phyloP scores from a whole-genome alignment of 306 rosid genomes.

The Neltuma alba region DNA sequence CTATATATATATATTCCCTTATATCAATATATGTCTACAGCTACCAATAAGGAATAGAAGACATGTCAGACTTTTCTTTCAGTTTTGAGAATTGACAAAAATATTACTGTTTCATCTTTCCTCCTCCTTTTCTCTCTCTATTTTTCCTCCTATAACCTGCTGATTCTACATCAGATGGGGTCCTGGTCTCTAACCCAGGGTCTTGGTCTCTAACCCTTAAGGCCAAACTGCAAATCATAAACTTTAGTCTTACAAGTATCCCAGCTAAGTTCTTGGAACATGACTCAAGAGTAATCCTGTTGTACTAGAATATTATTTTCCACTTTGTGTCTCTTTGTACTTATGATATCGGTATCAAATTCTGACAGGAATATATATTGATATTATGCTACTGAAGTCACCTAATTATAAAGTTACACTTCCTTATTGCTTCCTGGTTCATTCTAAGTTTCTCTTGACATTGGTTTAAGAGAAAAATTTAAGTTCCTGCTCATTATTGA shows the following conservation, averaged over 20 bases:
- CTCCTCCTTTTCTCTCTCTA: background rate
- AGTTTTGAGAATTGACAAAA: background rate
- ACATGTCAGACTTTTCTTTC: background rate
- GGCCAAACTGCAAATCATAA: background rate
- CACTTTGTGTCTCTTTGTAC: background rate
- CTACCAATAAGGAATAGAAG: background rate
- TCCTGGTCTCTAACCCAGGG: background rate
- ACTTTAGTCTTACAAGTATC: background rate
- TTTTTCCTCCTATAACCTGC: background rate
- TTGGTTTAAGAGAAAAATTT: background rate
- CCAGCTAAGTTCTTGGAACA: background rate
- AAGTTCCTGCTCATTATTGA: background rate
- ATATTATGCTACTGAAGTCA: background rate
- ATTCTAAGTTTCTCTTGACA: background rate
- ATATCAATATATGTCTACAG: too few relatives aligned
- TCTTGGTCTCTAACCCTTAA: too few relatives aligned
- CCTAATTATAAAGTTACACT: background rate
- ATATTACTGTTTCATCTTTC: background rate
- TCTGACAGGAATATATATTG: background rate
- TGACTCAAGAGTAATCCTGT: background rate
- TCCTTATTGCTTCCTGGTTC: background rate
- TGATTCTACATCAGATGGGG: background rate
- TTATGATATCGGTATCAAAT: background rate
- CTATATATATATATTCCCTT: too few relatives aligned
- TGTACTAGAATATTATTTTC: background rate